These are phyloP conservation scores for Fraxinus ornus DNA, from an alignment of 305 asterid genomes.

Conservation along the genomic window DNA sequence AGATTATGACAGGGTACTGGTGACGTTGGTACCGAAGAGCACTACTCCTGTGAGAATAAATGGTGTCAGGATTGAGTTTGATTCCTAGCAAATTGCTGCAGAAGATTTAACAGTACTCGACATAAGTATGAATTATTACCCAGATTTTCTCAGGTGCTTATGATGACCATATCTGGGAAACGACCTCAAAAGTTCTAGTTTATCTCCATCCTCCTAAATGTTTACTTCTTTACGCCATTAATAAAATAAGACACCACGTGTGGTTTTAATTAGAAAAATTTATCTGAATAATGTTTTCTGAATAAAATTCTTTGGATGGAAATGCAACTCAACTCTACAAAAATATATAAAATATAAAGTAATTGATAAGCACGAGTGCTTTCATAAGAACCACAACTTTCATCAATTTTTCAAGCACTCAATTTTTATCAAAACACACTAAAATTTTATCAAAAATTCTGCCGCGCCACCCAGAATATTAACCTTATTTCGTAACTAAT, in stretches of 20 bases:
- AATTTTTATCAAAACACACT: too few species aligned
- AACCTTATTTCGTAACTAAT: too few species aligned
- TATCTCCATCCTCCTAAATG: not conserved
- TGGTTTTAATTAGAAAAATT: not conserved
- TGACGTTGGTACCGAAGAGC: slow-evolving; percentile 21
- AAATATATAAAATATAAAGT: too few species aligned
- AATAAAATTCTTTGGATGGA: not conserved
- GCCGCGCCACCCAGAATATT: too few species aligned
- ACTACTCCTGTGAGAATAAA: slow-evolving; percentile 15
- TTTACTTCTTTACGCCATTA: not conserved
- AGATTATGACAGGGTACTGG: slow-evolving; percentile 15
- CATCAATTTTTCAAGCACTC: too few species aligned
- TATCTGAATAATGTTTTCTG: not conserved
- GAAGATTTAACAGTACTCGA: not conserved
- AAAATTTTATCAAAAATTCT: too few species aligned
- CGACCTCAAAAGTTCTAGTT: not conserved
- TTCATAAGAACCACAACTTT: too few species aligned
- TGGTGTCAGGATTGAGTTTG: slow-evolving; percentile 1
- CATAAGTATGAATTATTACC: too few species aligned
- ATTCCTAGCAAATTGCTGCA: not conserved
- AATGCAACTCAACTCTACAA: not conserved
- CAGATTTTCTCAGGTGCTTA: not conserved
- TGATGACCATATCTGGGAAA: not conserved
- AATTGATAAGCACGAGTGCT: too few species aligned
- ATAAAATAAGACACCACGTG: not conserved